These are phyloP conservation scores for Tulasnella sp. DNA, from an alignment of 768 basidiomycete species.

Conservation along the genomic window DNA sequence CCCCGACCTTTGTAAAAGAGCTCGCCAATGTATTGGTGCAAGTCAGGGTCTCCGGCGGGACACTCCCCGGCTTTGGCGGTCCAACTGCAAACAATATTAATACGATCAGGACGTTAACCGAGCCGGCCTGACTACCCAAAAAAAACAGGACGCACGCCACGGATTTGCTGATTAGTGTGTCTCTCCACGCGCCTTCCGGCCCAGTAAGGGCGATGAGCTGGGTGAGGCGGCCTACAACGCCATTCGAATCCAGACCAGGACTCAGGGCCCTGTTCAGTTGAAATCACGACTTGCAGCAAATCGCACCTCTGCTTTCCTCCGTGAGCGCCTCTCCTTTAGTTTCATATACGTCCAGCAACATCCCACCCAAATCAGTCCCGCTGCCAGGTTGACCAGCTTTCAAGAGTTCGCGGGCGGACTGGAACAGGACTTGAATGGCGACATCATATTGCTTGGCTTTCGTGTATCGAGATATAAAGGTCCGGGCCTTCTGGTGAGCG, in stretches of 20 bases:
- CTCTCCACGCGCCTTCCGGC: slow-evolving; percentile 77
- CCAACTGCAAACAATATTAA: slow-evolving; percentile 59
- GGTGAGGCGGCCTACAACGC: slow-evolving; percentile 65
- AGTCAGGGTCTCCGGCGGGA: slow-evolving; percentile 80
- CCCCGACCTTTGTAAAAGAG: slow-evolving; percentile 72
- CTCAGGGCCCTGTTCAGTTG: slow-evolving; percentile 19
- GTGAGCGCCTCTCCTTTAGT: slow-evolving; percentile 62
- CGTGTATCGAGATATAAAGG: slow-evolving; percentile 82
- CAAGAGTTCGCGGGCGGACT: slow-evolving; percentile 79
- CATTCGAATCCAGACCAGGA: not conserved
- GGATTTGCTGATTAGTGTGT: slow-evolving; percentile 79
- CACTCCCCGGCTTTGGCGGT: slow-evolving; percentile 69
- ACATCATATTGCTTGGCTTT: slow-evolving; percentile 76
- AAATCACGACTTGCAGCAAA: slow-evolving; percentile 34
- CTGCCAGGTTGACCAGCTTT: slow-evolving; percentile 86
- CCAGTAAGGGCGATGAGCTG: slow-evolving; percentile 88
- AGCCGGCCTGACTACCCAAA: not conserved
- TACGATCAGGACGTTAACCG: slow-evolving; percentile 16
- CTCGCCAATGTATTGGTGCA: slow-evolving; percentile 89
- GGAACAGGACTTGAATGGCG: slow-evolving; percentile 91
- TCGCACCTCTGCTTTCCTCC: slow-evolving; percentile 73
- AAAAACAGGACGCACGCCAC: slow-evolving; percentile 60
- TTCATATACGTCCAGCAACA: slow-evolving; percentile 81
- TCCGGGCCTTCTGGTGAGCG: slow-evolving; percentile 94
- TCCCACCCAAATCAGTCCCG: slow-evolving; percentile 77